phyloP scores from a whole-genome alignment of 805 yeast species.

The Yarrowia keelungensis region DNA sequence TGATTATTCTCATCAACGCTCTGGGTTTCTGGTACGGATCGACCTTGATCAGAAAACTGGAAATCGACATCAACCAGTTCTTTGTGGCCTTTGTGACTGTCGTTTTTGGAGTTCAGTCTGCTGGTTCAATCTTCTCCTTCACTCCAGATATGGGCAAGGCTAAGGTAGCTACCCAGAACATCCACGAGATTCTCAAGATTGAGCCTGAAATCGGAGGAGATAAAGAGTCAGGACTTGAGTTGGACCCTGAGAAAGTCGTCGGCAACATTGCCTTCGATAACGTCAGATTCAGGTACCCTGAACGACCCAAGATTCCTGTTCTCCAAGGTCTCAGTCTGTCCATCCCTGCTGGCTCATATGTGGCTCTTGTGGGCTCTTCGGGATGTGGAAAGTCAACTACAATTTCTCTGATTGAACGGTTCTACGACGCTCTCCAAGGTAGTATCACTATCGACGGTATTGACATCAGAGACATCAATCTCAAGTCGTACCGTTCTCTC shows the following conservation, averaged over 20 bases:
- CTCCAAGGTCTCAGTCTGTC: conserved; percentile 59
- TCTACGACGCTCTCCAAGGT: conserved; percentile 60
- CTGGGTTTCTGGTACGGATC: conserved; percentile 56
- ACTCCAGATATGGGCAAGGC: conserved; percentile 57
- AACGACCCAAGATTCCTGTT: conserved; percentile 60
- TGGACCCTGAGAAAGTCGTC: conserved; percentile 47
- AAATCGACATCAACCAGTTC: conserved; percentile 49
- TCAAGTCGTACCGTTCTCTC: conserved; percentile 58
- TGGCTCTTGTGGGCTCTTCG: conserved; percentile 73
- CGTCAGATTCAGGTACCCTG: conserved; percentile 70
- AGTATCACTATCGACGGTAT: conserved; percentile 60
- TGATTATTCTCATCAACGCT: conserved; percentile 53
- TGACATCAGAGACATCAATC: conserved; percentile 57
- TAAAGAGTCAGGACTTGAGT: neutral
- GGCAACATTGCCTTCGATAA: conserved; percentile 67
- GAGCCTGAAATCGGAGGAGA: conserved; percentile 47
- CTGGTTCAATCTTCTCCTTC: conserved; percentile 53
- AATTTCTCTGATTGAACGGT: conserved; percentile 58
- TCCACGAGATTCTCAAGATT: conserved; percentile 49
- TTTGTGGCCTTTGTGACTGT: conserved; percentile 52
- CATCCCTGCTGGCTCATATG: conserved; percentile 58
- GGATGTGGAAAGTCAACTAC: conserved; percentile 71
- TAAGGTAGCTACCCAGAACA: conserved; percentile 49
- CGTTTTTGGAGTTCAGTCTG: conserved; percentile 54
- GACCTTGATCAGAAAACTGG: conserved; percentile 48